These are phyloP conservation scores for Chalara sp. DNA, from an alignment of 2,329 filamentous ascomycete species.

Conservation along the genomic window DNA sequence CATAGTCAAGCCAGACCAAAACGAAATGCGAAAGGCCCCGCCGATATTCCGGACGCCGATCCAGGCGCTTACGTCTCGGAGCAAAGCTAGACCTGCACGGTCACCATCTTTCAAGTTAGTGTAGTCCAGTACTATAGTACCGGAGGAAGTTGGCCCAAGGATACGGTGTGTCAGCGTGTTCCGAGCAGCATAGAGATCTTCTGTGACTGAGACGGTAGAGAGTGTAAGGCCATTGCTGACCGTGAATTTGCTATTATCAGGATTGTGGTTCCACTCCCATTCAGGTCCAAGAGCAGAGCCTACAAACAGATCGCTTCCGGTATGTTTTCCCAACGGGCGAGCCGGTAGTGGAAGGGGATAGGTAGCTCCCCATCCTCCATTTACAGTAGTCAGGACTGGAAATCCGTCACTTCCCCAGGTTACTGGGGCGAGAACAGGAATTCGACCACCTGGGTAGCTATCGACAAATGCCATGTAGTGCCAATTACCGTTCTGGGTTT, in stretches of 20 bases:
- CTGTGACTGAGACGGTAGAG: constrained; percentile 42
- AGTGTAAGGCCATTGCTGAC: constrained; percentile 40
- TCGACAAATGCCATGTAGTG: constrained; percentile 52
- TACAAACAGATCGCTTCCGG: constrained; percentile 39
- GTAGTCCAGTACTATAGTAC: constrained; percentile 44
- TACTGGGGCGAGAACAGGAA: constrained; percentile 49
- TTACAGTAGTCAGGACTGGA: constrained; percentile 36
- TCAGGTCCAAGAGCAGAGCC: constrained; percentile 34
- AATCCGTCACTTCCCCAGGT: constrained; percentile 44
- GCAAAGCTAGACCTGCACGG: constrained; percentile 42
- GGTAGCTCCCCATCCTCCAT: constrained; percentile 40
- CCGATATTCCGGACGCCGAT: constrained; percentile 41
- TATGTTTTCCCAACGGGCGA: constrained; percentile 21
- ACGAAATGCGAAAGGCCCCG: constrained; percentile 21
- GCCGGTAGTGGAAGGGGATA: constrained; percentile 34
- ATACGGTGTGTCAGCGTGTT: constrained; percentile 43
- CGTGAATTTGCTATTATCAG: constrained; percentile 39
- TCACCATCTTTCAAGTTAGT: constrained; percentile 44
- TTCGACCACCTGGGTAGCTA: constrained; percentile 47
- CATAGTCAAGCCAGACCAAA: constrained; percentile 26
- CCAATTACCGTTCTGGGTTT: constrained; percentile 45
- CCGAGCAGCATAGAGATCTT: constrained; percentile 40
- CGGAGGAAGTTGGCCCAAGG: constrained; percentile 36
- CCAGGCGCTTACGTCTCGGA: constrained; percentile 46
- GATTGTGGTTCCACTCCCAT: constrained; percentile 60